Evolutionary conservation across 345 rosid genomes (phyloP).

Genomic region (Cardamine resedifolia): DNA sequence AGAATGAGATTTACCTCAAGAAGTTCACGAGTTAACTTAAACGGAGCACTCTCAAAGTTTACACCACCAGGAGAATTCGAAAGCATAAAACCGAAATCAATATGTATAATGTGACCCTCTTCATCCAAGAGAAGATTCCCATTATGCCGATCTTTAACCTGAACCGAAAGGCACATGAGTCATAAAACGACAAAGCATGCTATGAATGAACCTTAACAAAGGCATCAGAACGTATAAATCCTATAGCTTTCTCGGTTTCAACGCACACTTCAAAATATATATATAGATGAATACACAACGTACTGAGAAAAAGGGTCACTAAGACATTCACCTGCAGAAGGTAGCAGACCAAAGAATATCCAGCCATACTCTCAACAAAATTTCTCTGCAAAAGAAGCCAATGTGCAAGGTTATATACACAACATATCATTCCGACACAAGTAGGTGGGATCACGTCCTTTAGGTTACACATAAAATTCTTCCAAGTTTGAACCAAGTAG

Average conservation of each 20-base stretch:
- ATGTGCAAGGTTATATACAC: constrained; percentile 8
- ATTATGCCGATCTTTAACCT: constrained; percentile 98
- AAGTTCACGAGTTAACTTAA: constrained; percentile 98
- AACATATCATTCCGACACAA: background rate
- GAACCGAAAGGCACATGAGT: constrained; percentile 1
- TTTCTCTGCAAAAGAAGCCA: constrained; percentile 70
- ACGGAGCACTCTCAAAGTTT: constrained; percentile 99
- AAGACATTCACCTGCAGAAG: constrained; percentile 72
- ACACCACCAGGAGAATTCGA: constrained; percentile 99
- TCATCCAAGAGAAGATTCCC: constrained; percentile 95
- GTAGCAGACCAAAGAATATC: constrained; percentile 97
- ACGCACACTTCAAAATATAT: constrained; percentile 10
- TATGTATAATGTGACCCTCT: constrained; percentile 98
- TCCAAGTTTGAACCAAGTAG: constrained; percentile 16
- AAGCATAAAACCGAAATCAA: constrained; percentile 99
- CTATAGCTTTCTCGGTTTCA: background rate
- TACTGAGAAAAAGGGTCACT: background rate
- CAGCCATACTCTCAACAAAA: constrained; percentile 99
- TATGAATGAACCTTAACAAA: background rate
- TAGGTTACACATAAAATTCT: background rate
- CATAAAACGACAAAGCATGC: constrained; percentile 2
- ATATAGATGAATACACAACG: constrained; percentile 16
- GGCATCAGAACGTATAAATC: background rate
- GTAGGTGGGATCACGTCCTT: background rate
- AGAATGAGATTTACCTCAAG: constrained; percentile 67